phyloP scores from a whole-genome alignment of 805 yeast genomes.

The Suhomyces prunicola region DNA sequence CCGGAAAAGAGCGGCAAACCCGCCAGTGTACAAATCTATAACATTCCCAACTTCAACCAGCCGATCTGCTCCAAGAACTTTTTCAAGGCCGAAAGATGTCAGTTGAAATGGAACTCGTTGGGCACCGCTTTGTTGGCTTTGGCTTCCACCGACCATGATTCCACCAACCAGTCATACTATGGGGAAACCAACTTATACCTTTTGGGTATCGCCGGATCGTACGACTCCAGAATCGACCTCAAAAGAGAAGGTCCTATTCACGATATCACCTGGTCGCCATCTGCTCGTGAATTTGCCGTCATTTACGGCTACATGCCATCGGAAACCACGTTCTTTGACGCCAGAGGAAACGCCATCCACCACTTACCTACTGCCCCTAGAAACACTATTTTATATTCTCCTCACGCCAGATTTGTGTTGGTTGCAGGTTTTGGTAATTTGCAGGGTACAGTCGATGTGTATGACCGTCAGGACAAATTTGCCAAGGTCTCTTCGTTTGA shows the following conservation, averaged over 20 bases:
- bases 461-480: conserved; percentile 87
- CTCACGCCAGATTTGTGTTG: conserved; percentile 85
- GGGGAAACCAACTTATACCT: conserved; percentile 93
- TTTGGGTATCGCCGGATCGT: conserved; percentile 88
- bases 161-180: conserved; percentile 89
- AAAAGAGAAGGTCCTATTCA: conserved; percentile 96
- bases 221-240: conserved; percentile 82
- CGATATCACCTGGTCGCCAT: conserved; percentile 96
- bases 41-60: conserved; percentile 68
- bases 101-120: conserved; percentile 86
- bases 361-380: conserved; percentile 83
- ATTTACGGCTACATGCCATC: conserved; percentile 98
- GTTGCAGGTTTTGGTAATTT: conserved; percentile 98
- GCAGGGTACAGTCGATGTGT: conserved; percentile 93
- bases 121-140: conserved; percentile 94
- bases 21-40: conserved; percentile 80
- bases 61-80: conserved; percentile 85
- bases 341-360: conserved; percentile 84
- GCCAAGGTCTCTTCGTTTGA: conserved; percentile 74
- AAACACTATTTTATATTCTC: conserved; percentile 88
- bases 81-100: conserved; percentile 94
- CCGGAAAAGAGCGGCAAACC: conserved; percentile 89
- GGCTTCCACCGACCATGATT: conserved; percentile 94
- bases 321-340: conserved; percentile 88
- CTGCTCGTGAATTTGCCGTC: conserved; percentile 95